Conservation (phyloP, 345 rosid species). For the Bruguiera sexangula region DNA sequence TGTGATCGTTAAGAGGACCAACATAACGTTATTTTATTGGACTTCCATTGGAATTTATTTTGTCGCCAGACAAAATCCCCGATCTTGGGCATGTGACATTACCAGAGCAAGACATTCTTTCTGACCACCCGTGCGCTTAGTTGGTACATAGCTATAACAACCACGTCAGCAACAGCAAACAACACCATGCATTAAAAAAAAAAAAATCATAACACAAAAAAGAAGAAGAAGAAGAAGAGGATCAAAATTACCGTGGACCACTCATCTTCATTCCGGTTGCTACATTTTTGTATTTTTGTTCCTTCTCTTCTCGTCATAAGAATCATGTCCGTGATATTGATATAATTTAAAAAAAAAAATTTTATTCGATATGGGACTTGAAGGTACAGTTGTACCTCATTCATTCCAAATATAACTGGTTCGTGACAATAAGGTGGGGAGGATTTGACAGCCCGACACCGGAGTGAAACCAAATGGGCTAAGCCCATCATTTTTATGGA, state of each 20-base stretch:
- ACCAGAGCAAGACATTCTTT: conserved; percentile 18
- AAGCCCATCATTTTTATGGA: not conserved
- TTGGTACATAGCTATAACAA: conserved; percentile 12
- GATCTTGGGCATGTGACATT: not conserved
- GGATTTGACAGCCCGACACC: not conserved
- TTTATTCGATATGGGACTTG: no score
- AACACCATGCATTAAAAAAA: no score
- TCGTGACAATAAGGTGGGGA: not conserved
- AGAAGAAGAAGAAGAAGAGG: no score
- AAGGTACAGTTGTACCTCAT: no score
- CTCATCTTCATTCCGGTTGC: not conserved
- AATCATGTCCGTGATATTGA: no score
- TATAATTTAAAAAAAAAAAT: no score
- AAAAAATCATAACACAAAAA: no score
- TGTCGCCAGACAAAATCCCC: conserved; percentile 15
- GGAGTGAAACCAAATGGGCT: not conserved
- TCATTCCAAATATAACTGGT: no score
- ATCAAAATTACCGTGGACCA: no score
- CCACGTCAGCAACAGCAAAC: not conserved
- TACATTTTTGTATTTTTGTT: not conserved
- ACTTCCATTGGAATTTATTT: conserved; percentile 7
- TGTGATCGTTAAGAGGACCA: conserved; percentile 18
- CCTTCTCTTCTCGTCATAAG: no score
- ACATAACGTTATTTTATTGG: not conserved
- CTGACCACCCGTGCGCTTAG: not conserved